Conservation (phyloP, 257 asterid species). For the Linaria vulgaris region DNA sequence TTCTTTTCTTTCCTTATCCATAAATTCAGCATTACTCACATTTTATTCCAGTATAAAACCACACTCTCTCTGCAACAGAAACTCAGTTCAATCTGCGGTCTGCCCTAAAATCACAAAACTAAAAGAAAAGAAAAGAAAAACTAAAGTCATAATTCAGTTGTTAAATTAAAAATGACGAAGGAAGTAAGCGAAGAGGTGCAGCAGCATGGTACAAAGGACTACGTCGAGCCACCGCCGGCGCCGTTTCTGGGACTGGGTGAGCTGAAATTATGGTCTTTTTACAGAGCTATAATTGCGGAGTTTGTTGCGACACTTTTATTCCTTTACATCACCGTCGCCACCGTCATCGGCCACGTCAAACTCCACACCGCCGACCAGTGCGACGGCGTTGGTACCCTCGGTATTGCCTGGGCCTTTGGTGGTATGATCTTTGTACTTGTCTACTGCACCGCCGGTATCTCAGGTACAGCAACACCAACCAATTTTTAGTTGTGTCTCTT, state of each 20-base stretch:
- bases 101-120: background rate
- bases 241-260: background rate
- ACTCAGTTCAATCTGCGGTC: too few relatives aligned
- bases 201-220: background rate
- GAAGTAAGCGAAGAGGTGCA: background rate
- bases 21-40: background rate
- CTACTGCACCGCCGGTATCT: constrained; percentile 12
- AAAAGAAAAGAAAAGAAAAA: background rate
- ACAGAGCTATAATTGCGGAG: background rate
- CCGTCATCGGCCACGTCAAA: constrained; percentile 1
- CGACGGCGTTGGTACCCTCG: constrained; percentile 8
- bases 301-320: constrained; percentile 1
- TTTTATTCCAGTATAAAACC: too few relatives aligned
- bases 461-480: background rate
- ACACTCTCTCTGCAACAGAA: too few relatives aligned
- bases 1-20: too few relatives aligned
- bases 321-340: constrained; percentile 2
- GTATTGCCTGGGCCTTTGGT: constrained; percentile 9
- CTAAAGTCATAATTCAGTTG: background rate
- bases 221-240: constrained; percentile 2
- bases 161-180: too few relatives aligned
- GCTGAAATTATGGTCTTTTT: constrained; percentile 1
- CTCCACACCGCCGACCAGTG: background rate
- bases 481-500: too few relatives aligned
- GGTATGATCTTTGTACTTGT: constrained; percentile 13